Conservation (phyloP, 108 stramenopile species). For the Nitzschia putrida region DNA sequence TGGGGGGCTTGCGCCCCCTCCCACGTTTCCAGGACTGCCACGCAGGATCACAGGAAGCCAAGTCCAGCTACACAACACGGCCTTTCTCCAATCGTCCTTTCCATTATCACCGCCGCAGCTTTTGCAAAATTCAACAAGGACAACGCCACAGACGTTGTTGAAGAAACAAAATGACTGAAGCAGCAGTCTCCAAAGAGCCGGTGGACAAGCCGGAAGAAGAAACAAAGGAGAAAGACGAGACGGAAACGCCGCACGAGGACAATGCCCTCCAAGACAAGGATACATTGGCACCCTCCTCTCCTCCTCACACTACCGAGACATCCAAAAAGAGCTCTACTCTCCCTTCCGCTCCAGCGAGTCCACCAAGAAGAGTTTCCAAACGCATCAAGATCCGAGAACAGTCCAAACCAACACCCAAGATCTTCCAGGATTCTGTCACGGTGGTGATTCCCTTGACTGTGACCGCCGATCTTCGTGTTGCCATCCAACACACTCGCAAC, state of each 20-base stretch:
- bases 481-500: slow-evolving; percentile 60
- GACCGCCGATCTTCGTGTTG: slow-evolving; percentile 78
- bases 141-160: neutral
- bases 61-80: no score
- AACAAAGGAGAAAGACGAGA: neutral
- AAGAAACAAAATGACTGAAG: neutral
- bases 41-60: no score
- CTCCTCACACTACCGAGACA: neutral
- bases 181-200: neutral
- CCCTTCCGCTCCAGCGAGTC: neutral
- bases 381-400: slow-evolving; percentile 18
- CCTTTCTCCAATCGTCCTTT: no score
- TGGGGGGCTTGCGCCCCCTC: no score
- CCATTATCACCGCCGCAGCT: no score
- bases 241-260: neutral
- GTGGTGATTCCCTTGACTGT: slow-evolving; percentile 70
- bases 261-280: neutral
- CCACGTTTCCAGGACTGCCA: no score
- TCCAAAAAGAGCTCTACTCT: neutral
- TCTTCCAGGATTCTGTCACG: slow-evolving; percentile 68
- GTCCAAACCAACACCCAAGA: slow-evolving; percentile 27
- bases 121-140: neutral
- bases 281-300: neutral
- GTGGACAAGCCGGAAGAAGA: neutral
- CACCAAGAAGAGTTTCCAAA: slow-evolving; percentile 7